Percentiles rank a stretch among this genome's conserved stretches.
These are phyloP conservation scores for Russula sp. DNA, from an alignment of 768 basidiomycete genomes.

Conservation along the genomic window DNA sequence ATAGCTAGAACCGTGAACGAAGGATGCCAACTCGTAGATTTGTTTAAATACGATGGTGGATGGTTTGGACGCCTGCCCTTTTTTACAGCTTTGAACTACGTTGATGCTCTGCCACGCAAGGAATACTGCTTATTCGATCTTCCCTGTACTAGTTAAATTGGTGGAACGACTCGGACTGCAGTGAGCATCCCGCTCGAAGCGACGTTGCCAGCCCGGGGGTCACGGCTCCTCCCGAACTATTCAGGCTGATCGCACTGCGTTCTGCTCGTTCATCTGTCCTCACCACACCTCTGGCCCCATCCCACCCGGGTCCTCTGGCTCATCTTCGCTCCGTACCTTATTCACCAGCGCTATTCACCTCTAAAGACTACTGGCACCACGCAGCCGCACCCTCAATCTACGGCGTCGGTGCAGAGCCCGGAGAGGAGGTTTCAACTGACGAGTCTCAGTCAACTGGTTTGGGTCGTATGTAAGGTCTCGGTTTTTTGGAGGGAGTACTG, in stretches of 20 bases:
- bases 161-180: too few species aligned
- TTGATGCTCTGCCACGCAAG: constrained; percentile 5
- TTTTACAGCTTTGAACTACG: constrained; percentile 5
- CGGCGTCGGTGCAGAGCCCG: constrained; percentile 65
- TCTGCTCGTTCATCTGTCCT: constrained; percentile 25
- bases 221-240: constrained; percentile 11
- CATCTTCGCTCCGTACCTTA: constrained; percentile 45
- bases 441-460: constrained; percentile 92
- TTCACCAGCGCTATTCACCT: constrained; percentile 49
- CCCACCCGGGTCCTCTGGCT: constrained; percentile 3
- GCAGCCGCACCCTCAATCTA: constrained; percentile 56
- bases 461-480: constrained; percentile 90
- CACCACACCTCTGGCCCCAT: constrained; percentile 8
- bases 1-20: constrained; percentile 46
- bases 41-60: constrained; percentile 10
- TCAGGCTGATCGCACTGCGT: constrained; percentile 26
- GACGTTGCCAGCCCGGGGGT: neutral
- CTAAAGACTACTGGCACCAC: constrained; percentile 36
- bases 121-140: neutral
- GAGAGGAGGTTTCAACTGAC: constrained; percentile 69
- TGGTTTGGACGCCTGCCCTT: neutral
- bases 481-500: constrained; percentile 71
- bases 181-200: too few species aligned
- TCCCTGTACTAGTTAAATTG: constrained; percentile 15
- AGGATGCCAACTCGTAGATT: constrained; percentile 20